phyloP scores from a whole-genome alignment of 2,329 filamentous ascomycete species.

The Aspergillus tamarii region DNA sequence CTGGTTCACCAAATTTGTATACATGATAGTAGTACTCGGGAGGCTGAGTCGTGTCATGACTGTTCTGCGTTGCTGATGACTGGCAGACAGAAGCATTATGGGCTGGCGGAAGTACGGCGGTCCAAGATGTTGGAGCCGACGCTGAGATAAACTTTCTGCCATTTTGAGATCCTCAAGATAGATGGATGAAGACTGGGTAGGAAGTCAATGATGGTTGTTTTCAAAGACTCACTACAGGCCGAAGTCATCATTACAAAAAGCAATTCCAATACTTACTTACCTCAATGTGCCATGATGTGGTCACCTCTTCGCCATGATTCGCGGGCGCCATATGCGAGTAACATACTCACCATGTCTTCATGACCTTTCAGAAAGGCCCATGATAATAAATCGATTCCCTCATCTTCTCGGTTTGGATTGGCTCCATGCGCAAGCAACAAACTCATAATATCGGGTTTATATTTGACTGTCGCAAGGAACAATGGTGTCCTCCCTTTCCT shows the following conservation, averaged over 20 bases:
- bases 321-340: not conserved
- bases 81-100: not conserved
- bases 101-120: too few relatives aligned
- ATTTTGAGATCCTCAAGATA: not conserved
- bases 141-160: not conserved
- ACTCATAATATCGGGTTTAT: not conserved
- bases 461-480: not conserved
- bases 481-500: not conserved
- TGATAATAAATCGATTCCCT: not conserved
- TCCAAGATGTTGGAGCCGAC: not conserved
- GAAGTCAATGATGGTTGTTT: not conserved
- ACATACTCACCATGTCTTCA: not conserved
- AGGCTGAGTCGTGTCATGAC: not conserved
- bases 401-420: not conserved
- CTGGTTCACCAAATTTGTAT: not conserved
- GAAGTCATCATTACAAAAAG: not conserved
- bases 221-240: rapidly evolving
- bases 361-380: not conserved
- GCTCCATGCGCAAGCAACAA: not conserved
- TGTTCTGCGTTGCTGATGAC: not conserved
- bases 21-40: not conserved
- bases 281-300: not conserved
- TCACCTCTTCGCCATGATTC: not conserved
- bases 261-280: not conserved
- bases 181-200: not conserved